Percentiles rank a stretch among this genome's conserved stretches.
Evolutionary conservation across 768 basidiomycete species (phyloP).

Genomic region (Suillus paluster): DNA sequence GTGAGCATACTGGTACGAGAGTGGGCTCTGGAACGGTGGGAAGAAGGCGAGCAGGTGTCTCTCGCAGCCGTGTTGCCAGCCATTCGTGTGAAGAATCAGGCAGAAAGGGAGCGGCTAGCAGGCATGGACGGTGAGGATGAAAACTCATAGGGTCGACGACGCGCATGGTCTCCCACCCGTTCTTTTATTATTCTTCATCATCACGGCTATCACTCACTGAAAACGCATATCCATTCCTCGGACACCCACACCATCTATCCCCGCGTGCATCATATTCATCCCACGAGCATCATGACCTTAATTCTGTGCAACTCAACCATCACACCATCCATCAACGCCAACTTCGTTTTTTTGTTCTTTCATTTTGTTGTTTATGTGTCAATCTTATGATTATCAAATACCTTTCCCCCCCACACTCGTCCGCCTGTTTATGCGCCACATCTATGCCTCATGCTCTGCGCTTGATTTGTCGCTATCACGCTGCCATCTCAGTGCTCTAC

Average conservation of each 20-base stretch:
- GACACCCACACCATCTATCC: constrained; percentile 14
- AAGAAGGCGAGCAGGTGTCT: constrained; percentile 61
- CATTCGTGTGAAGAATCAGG: constrained; percentile 60
- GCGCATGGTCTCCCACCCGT: constrained; percentile 1
- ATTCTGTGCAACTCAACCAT: constrained; percentile 12
- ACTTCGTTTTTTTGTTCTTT: constrained; percentile 7
- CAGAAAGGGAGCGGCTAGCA: constrained; percentile 29
- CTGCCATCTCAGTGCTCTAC: constrained; percentile 4
- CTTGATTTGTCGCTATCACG: constrained; percentile 11
- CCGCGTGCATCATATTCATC: constrained; percentile 12
- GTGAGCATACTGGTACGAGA: constrained; percentile 82
- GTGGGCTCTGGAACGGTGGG: constrained; percentile 85
- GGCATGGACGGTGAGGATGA: constrained; percentile 19
- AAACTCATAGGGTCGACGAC: neutral
- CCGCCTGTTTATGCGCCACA: constrained; percentile 7
- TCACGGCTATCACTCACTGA: constrained; percentile 1
- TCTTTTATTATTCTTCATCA: constrained; percentile 1
- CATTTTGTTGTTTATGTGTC: constrained; percentile 13
- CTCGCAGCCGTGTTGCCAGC: constrained; percentile 61
- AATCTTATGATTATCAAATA: constrained; percentile 18
- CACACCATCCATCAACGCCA: constrained; percentile 5
- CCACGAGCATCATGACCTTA: constrained; percentile 15
- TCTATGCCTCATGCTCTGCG: constrained; percentile 1
- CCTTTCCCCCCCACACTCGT: neutral
- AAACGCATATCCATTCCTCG: constrained; percentile 14